Percentiles rank a stretch among this genome's conserved stretches.
Conservation (phyloP, 768 basidiomycete genomes). For the Russula ochroleuca region DNA sequence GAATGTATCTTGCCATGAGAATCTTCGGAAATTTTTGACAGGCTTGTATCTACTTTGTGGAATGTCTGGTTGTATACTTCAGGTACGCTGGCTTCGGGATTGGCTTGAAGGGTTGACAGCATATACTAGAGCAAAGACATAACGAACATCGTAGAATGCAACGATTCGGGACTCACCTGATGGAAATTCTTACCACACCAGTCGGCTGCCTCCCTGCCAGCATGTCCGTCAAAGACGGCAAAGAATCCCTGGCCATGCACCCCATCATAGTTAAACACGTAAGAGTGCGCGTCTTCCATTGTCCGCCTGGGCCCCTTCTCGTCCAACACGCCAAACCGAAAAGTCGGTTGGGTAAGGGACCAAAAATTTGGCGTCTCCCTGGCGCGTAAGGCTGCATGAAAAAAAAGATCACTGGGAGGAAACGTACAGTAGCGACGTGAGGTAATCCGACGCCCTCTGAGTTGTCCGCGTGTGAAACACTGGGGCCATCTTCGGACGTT, state of each 20-base stretch:
- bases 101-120: constrained; percentile 61
- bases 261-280: constrained; percentile 89
- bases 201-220: constrained; percentile 97
- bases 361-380: constrained; percentile 70
- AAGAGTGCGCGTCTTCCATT: constrained; percentile 98
- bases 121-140: constrained; percentile 45
- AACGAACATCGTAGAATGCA: constrained; percentile 1
- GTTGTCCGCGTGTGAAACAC: constrained; percentile 13
- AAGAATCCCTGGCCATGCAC: constrained; percentile 96
- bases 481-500: constrained; percentile 3
- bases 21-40: constrained; percentile 81
- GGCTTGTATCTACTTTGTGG: constrained; percentile 80
- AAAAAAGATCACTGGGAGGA: not conserved
- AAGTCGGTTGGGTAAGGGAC: constrained; percentile 53
- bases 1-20: constrained; percentile 92
- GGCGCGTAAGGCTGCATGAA: constrained; percentile 9
- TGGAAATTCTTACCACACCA: constrained; percentile 98
- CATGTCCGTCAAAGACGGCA: constrained; percentile 97
- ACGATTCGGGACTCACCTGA: constrained; percentile 48
- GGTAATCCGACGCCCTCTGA: constrained; percentile 8
- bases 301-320: constrained; percentile 87
- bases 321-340: constrained; percentile 59
- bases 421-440: constrained; percentile 26
- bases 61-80: constrained; percentile 92
- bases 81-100: constrained; percentile 60